Percentiles rank a stretch among this genome's conserved stretches.
These are phyloP conservation scores for Pterocarpus santalinus DNA, from an alignment of 306 rosid species.

Conservation along the genomic window DNA sequence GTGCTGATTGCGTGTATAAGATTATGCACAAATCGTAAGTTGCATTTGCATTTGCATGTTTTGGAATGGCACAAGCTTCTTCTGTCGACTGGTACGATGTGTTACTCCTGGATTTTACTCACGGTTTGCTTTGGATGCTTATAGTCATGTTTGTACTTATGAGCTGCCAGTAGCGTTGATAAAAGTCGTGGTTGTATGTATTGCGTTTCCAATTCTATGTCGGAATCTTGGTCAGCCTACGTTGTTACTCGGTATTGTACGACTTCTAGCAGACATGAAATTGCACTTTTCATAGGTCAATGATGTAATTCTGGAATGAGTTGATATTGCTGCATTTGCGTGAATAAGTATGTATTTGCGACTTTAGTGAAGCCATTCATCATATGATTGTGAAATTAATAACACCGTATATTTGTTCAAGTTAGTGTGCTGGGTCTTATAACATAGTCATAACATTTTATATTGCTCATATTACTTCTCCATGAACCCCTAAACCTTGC, in stretches of 20 bases:
- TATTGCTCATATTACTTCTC: neutral
- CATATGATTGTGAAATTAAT: neutral
- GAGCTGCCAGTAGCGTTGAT: constrained; percentile 24
- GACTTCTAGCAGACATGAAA: constrained; percentile 20
- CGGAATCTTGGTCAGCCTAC: constrained; percentile 5
- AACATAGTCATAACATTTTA: neutral
- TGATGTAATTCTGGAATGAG: constrained; percentile 25
- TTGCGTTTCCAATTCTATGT: constrained; percentile 31
- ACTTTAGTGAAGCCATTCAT: neutral
- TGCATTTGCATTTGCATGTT: neutral
- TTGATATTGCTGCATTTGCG: constrained; percentile 5
- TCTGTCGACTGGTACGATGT: constrained; percentile 24
- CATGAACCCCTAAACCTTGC: neutral
- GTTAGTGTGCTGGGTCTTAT: too few species aligned
- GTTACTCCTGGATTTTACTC: constrained; percentile 29
- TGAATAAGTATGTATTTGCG: constrained; percentile 12
- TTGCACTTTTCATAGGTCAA: constrained; percentile 7
- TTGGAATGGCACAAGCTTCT: constrained; percentile 36
- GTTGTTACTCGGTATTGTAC: constrained; percentile 22
- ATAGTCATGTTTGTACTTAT: neutral
- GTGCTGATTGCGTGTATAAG: constrained; percentile 17
- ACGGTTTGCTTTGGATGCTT: constrained; percentile 33
- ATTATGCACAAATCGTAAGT: constrained; percentile 7
- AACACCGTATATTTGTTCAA: neutral
- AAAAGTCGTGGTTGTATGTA: constrained; percentile 31